Percentiles rank a stretch among this genome's conserved stretches.
These are phyloP conservation scores for Tetracladium marchalianum DNA, from an alignment of 495 filamentous ascomycete genomes.

Conservation along the genomic window DNA sequence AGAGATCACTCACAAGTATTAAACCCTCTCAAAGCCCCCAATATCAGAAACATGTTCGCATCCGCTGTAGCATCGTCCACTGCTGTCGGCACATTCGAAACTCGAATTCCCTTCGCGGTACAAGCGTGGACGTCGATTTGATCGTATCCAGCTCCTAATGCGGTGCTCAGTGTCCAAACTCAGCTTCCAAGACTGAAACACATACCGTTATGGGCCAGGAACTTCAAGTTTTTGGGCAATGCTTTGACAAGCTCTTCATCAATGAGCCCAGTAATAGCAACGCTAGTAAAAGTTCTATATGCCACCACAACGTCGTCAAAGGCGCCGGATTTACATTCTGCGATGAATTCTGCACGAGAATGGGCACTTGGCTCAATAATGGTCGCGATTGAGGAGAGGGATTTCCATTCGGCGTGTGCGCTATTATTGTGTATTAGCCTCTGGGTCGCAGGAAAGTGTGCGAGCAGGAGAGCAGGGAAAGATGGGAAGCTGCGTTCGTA, in stretches of 20 bases:
- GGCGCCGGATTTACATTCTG: conserved; percentile 58
- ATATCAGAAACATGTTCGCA: conserved; percentile 65
- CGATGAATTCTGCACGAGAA: conserved; percentile 52
- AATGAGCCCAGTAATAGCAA: conserved; percentile 55
- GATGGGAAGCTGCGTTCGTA: conserved; percentile 23
- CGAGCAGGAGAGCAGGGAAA: not conserved
- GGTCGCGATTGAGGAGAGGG: conserved; percentile 38
- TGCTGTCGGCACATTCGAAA: conserved; percentile 73
- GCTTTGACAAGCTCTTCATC: conserved; percentile 55
- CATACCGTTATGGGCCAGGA: conserved; percentile 43
- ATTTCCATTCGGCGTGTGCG: conserved; percentile 38
- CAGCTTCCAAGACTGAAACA: conserved; percentile 15
- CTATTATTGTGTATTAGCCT: conserved; percentile 15
- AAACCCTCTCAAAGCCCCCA: conserved; percentile 55
- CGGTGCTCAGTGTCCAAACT: not conserved
- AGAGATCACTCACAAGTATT: conserved; percentile 10
- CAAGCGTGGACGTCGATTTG: conserved; percentile 65
- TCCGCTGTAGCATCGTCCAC: conserved; percentile 76
- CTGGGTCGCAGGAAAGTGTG: not conserved
- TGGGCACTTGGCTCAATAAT: conserved; percentile 37
- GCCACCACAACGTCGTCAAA: conserved; percentile 56
- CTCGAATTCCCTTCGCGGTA: conserved; percentile 49
- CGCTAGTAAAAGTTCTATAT: conserved; percentile 71
- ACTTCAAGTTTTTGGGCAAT: conserved; percentile 44
- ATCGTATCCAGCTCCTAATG: conserved; percentile 67